Conservation (phyloP, 139 green algal species). For the Spirogloea muscicola region DNA sequence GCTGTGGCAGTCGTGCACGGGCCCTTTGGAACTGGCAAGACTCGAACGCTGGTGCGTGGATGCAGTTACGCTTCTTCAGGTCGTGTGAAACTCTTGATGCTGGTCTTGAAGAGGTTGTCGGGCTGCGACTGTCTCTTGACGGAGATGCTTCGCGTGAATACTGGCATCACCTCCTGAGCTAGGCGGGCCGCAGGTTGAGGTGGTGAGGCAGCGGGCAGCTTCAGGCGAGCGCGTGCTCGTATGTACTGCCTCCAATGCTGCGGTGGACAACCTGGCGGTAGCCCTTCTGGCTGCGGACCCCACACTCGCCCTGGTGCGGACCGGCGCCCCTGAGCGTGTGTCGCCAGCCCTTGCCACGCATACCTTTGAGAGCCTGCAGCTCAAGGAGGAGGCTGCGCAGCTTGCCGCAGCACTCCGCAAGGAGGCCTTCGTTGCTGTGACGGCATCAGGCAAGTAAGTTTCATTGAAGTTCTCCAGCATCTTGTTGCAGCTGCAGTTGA, state of each 20-base stretch:
- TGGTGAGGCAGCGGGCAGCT: conserved; percentile 21
- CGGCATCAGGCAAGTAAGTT: conserved; percentile 15
- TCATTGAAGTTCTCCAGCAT: not conserved
- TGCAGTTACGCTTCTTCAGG: too few relatives aligned
- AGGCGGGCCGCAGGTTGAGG: too few relatives aligned
- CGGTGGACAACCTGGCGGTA: conserved; percentile 39
- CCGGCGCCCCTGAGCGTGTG: conserved; percentile 20
- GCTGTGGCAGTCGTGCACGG: conserved; percentile 29
- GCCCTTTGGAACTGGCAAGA: conserved; percentile 48
- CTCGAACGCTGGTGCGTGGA: conserved; percentile 27
- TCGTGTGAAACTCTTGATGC: too few relatives aligned
- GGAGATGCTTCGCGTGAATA: not conserved
- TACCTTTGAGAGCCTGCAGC: conserved; percentile 30
- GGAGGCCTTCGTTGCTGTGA: conserved; percentile 6
- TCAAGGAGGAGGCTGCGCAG: not conserved
- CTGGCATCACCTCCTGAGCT: too few relatives aligned
- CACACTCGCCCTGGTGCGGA: conserved; percentile 5
- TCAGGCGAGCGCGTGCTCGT: conserved; percentile 31
- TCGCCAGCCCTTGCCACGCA: conserved; percentile 9
- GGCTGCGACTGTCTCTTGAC: not conserved
- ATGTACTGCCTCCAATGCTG: conserved; percentile 30
- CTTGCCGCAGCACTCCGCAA: conserved; percentile 20
- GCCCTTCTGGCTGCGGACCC: conserved; percentile 24
- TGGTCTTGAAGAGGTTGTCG: too few relatives aligned
- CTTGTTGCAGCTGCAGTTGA: not conserved